Base-by-base conservation (phyloP, 164 flowering plant genomes). In the Nymphaea colorata region DNA sequence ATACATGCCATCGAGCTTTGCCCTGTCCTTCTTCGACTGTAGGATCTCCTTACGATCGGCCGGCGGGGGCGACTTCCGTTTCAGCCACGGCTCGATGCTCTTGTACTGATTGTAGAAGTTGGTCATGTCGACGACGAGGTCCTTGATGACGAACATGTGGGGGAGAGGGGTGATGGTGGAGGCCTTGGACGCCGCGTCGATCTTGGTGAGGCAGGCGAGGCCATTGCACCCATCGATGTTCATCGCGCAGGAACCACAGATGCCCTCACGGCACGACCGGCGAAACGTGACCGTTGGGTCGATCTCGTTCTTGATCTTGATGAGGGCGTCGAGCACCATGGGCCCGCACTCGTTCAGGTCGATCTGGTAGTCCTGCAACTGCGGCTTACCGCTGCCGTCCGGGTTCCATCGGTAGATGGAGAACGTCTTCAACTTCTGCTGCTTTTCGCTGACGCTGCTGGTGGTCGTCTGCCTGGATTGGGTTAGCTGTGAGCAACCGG, bases 241-340 rank as follows among this genome's bases (percentile, higher is more conserved):
- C 99, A 95, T 95, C 2, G 98, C 98, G 74, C 99, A 95, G 8
- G 99, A 95, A 4, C 99, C 99, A 69, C 99, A 95, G 70, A 95
- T 95, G 11, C 99, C 99, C 66, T 95, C 99, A 0, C 99, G 88
- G 79, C 99, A 95, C 0, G 98, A 91, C 1, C 99, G 79, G 3
- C 99, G 91, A 78, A 92, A 95, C 16, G 99, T 92, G 6, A 95
- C 83, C 17, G 94, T 62, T 0, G 96, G 94, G 68, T 95, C 99
- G 66, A 92, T 74, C 79, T 95, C 98, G 82, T 87, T 95, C 81
- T 95, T 95, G 76, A 95, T 95, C 84, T 92, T 92, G 83, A 92
- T 87, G 0, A 95, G 87, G 41, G 99, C 99, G 76, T 95, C 99
- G 18, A 95, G 85, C 11, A 95, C 96, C 99, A 95, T 95, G 4